Evolutionary conservation across 768 basidiomycete genomes (phyloP).

Genomic region (Scleroderma citrinum): DNA sequence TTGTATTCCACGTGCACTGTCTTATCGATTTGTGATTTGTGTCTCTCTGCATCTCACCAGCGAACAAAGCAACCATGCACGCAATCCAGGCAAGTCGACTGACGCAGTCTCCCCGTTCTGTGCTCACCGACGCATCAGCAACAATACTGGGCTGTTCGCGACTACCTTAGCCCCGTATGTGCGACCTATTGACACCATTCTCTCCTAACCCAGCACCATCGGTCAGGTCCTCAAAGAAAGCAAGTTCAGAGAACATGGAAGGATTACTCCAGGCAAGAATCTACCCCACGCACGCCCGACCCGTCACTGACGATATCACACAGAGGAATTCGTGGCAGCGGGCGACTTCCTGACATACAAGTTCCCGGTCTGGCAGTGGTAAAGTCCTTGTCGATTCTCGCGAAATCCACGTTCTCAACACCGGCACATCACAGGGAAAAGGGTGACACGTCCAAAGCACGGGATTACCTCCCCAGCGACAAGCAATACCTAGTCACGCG

Average conservation of each 20-base stretch:
- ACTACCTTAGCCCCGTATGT: constrained; percentile 87
- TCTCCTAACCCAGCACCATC: constrained; percentile 18
- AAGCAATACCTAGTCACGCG: constrained; percentile 96
- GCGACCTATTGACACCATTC: constrained; percentile 4
- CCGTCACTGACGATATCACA: constrained; percentile 8
- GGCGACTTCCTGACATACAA: constrained; percentile 98
- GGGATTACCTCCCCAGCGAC: constrained; percentile 91
- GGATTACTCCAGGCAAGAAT: constrained; percentile 82
- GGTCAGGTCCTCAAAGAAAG: constrained; percentile 89
- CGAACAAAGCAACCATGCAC: constrained; percentile 32
- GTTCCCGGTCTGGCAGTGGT: constrained; percentile 98
- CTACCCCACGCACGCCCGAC: neutral
- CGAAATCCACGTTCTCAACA: neutral
- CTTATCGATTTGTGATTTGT: constrained; percentile 17
- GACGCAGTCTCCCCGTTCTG: neutral
- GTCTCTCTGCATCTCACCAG: constrained; percentile 10
- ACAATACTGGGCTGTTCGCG: constrained; percentile 90
- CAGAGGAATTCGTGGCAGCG: constrained; percentile 97
- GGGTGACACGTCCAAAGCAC: constrained; percentile 76
- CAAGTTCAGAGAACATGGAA: constrained; percentile 98
- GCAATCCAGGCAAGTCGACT: constrained; percentile 38
- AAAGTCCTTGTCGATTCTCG: constrained; percentile 22
- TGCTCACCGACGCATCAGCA: constrained; percentile 43
- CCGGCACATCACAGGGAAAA: constrained; percentile 62
- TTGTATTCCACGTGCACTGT: constrained; percentile 13